Conservation (phyloP, 441 rosid species). For the Dalechampia spathulata region DNA sequence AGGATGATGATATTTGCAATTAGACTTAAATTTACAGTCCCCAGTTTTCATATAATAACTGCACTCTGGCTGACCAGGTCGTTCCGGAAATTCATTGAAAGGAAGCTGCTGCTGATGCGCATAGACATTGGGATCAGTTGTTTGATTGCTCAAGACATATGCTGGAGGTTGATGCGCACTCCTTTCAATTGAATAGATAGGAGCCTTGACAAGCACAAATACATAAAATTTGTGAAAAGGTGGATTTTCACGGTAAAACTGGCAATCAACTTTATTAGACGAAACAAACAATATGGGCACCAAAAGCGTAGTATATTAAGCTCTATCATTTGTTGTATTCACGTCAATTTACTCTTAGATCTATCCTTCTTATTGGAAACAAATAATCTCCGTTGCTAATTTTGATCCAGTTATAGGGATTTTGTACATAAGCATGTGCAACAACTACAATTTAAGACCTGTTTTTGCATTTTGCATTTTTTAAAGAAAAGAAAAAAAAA, state of each 20-base stretch:
- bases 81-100: conserved; percentile 74
- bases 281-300: background rate
- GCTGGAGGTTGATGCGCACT: conserved; percentile 39
- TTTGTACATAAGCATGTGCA: no score
- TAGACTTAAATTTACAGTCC: conserved; percentile 77
- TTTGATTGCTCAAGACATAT: conserved; percentile 33
- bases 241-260: background rate
- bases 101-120: conserved; percentile 35
- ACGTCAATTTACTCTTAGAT: no score
- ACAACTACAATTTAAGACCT: no score
- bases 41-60: conserved; percentile 75
- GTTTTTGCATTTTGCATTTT: no score
- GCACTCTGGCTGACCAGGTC: conserved; percentile 91
- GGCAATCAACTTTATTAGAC: background rate
- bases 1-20: conserved; percentile 93
- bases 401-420: no score
- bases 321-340: no score
- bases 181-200: conserved; percentile 51
- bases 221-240: conserved; percentile 5
- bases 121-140: conserved; percentile 34
- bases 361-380: no score
- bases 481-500: no score
- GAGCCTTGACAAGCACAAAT: conserved; percentile 40
- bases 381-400: no score
- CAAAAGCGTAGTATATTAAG: background rate